Conservation (phyloP, 345 rosid species). For the Populus euphratica region DNA sequence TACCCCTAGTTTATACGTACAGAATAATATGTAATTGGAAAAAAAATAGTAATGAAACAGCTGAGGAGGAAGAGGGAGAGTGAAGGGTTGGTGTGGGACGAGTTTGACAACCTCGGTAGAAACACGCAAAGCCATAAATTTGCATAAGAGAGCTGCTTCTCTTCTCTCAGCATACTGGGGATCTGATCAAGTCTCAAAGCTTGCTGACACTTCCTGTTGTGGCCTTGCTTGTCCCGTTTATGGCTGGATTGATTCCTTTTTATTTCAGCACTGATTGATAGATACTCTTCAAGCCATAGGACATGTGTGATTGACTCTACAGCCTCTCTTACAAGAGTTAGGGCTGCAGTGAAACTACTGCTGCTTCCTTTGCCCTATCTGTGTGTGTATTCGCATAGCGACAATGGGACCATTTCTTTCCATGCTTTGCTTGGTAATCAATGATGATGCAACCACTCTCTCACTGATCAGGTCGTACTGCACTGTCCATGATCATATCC, state of each 20-base stretch:
- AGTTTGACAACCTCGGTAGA: not conserved
- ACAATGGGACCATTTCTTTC: not conserved
- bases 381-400: not conserved
- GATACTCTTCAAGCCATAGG: not conserved
- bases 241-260: not conserved
- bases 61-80: not conserved
- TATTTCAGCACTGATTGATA: not conserved
- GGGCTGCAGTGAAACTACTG: too few relatives aligned
- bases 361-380: too few relatives aligned
- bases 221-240: not conserved
- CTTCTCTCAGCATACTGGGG: not conserved
- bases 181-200: not conserved
- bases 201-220: not conserved
- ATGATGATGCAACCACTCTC: not conserved
- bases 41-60: not conserved
- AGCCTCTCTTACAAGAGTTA: not conserved
- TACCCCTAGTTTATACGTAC: too few relatives aligned
- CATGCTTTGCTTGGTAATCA: not conserved
- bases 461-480: not conserved
- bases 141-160: not conserved
- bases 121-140: not conserved
- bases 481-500: not conserved
- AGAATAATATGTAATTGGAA: not conserved
- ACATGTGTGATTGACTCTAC: not conserved
- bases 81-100: not conserved